Conservation (phyloP, 2,329 filamentous ascomycete species). For the Trichoderma breve region DNA sequence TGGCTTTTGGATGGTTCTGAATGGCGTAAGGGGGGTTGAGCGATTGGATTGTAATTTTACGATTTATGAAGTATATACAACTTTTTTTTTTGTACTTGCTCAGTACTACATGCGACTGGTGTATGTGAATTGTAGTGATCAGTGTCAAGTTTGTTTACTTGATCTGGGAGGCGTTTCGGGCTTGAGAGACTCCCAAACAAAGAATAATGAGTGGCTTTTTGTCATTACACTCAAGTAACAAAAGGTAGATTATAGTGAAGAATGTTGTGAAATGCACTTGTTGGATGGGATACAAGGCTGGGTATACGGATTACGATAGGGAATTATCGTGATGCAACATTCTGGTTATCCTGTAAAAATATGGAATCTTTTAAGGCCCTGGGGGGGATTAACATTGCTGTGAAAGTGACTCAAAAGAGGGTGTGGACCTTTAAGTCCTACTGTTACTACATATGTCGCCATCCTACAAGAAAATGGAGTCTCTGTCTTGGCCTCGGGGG, state of each 20-base stretch:
- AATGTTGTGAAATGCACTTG: neutral
- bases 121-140: neutral
- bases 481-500: too few species aligned
- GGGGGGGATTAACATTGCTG: neutral
- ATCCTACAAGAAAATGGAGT: too few species aligned
- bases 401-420: neutral
- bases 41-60: neutral
- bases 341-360: neutral
- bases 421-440: too few species aligned
- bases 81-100: neutral
- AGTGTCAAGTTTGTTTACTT: neutral
- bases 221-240: neutral
- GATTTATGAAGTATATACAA: neutral
- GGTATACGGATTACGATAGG: accelerated
- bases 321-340: neutral
- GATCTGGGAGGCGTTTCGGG: neutral
- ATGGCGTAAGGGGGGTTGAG: neutral
- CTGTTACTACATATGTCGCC: too few species aligned
- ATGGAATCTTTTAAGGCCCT: neutral
- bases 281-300: neutral
- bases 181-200: neutral
- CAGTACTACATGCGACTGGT: neutral
- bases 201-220: neutral
- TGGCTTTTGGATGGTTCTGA: neutral
- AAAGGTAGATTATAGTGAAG: neutral